phyloP scores from a whole-genome alignment of 2,329 filamentous ascomycete genomes.

The Phialophora macrospora region DNA sequence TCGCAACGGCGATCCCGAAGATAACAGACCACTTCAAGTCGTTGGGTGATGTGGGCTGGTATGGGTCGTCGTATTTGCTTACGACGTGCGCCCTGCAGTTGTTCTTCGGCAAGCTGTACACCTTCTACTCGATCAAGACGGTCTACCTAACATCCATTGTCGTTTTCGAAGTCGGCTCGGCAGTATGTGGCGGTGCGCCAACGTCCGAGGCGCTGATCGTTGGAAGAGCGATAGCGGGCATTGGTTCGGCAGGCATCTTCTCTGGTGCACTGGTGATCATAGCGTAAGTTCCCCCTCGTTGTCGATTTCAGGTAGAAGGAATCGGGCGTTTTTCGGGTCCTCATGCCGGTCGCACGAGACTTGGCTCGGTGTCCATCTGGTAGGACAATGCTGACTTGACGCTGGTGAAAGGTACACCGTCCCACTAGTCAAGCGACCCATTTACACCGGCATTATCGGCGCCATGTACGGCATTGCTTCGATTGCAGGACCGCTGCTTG shows the following conservation, averaged over 20 bases:
- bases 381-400: background rate
- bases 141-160: conserved; percentile 48
- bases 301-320: background rate
- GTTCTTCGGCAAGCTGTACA: conserved; percentile 48
- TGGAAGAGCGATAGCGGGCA: conserved; percentile 44
- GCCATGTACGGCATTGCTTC: conserved; percentile 52
- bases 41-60: conserved; percentile 40
- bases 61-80: conserved; percentile 39
- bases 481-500: conserved; percentile 46
- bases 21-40: conserved; percentile 40
- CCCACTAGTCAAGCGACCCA: conserved; percentile 59
- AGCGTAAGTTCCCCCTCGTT: conserved; percentile 28
- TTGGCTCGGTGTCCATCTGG: background rate
- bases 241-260: conserved; percentile 43
- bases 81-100: conserved; percentile 39
- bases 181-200: conserved; percentile 48
- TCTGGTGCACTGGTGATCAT: conserved; percentile 43
- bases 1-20: conserved; percentile 40
- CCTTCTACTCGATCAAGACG: conserved; percentile 53
- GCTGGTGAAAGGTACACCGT: conserved; percentile 43
- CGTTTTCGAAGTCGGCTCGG: conserved; percentile 54
- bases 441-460: conserved; percentile 59
- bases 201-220: conserved; percentile 43
- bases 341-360: background rate
- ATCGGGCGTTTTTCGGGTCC: background rate